These are phyloP conservation scores for Pleurotus citrinopileatus DNA, from an alignment of 768 basidiomycete species.

Conservation along the genomic window DNA sequence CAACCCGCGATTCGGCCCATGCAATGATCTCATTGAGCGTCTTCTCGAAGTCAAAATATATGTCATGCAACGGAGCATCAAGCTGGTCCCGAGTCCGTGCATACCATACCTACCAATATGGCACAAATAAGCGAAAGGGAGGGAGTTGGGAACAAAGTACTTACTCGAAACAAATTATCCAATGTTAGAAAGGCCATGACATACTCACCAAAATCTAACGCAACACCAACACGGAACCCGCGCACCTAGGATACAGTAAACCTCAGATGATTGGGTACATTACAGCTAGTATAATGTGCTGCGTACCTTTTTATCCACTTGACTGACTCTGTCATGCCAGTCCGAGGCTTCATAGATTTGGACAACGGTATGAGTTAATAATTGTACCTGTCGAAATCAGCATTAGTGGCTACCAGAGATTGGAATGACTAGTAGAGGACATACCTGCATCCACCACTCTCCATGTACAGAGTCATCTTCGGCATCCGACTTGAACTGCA, in stretches of 20 bases:
- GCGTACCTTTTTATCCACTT: not conserved
- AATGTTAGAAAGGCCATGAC: constrained; percentile 10
- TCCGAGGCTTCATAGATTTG: not conserved
- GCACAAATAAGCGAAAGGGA: not conserved
- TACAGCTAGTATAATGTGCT: not conserved
- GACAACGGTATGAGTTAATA: constrained; percentile 7
- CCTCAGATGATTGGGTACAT: not conserved
- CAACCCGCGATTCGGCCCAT: constrained; percentile 4
- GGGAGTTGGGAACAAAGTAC: not conserved
- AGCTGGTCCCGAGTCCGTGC: not conserved
- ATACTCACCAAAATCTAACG: constrained; percentile 11
- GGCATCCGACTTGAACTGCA: not conserved
- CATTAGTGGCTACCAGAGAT: not conserved
- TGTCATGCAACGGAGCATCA: not conserved
- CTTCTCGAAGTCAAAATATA: not conserved
- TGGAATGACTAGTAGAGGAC: not conserved
- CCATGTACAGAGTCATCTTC: not conserved
- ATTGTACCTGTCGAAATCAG: not conserved
- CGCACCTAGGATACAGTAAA: not conserved
- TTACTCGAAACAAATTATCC: constrained; percentile 10
- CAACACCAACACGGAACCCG: constrained; percentile 11
- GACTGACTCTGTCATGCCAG: not conserved
- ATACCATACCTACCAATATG: not conserved
- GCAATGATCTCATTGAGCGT: not conserved
- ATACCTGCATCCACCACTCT: constrained; percentile 3